These are phyloP conservation scores for Cytospora mali DNA, from an alignment of 2,329 filamentous ascomycete genomes.

Conservation along the genomic window DNA sequence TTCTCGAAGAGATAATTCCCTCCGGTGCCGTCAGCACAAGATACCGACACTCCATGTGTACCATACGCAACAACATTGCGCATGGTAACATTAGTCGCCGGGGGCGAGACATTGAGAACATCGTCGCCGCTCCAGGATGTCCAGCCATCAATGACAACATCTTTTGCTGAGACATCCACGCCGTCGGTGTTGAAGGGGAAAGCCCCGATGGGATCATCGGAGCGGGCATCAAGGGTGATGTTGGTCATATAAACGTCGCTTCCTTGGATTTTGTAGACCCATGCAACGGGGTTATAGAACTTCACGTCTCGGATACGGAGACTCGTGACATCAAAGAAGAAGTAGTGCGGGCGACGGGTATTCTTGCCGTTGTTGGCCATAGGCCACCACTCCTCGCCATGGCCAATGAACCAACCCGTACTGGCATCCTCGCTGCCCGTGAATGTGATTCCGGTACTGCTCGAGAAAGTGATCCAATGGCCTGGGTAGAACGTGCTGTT, in stretches of 20 bases:
- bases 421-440: conserved; percentile 29
- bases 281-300: conserved; percentile 31
- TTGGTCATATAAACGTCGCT: conserved; percentile 31
- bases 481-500: conserved; percentile 31
- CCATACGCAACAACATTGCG: conserved; percentile 31
- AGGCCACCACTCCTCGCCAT: conserved; percentile 32
- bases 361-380: conserved; percentile 29
- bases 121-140: conserved; percentile 32
- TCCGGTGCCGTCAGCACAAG: conserved; percentile 29
- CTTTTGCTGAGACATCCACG: conserved; percentile 30
- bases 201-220: conserved; percentile 20
- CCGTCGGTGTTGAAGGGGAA: conserved; percentile 34
- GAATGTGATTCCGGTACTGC: conserved; percentile 24
- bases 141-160: conserved; percentile 32
- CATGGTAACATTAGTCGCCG: conserved; percentile 31
- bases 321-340: conserved; percentile 28
- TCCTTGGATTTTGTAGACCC: conserved; percentile 31
- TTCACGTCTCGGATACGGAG: conserved; percentile 31
- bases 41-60: conserved; percentile 31
- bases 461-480: conserved; percentile 30
- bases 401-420: conserved; percentile 31
- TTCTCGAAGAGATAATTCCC: conserved; percentile 32
- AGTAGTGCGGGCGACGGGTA: conserved; percentile 31
- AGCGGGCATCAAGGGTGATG: conserved; percentile 30
- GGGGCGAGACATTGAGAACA: conserved; percentile 31